Conservation (phyloP, 2,329 filamentous ascomycete species). For the Calonectria crousiana region DNA sequence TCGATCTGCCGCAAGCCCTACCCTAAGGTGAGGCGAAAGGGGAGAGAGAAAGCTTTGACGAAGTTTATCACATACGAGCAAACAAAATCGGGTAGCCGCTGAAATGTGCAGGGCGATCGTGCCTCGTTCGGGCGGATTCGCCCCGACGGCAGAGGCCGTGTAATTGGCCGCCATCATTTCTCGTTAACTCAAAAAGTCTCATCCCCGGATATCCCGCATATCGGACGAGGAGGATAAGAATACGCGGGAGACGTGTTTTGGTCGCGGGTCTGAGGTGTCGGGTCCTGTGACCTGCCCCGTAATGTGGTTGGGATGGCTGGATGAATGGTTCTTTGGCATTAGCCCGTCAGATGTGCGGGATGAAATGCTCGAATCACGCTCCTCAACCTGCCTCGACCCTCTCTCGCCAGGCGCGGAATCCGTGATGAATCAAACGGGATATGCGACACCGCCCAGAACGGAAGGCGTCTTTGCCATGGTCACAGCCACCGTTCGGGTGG, state of each 20-base stretch:
- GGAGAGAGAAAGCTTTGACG: not conserved
- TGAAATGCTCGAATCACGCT: not conserved
- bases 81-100: not conserved
- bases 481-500: constrained; percentile 7
- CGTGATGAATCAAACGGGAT: constrained; percentile 10
- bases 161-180: not conserved
- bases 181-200: not conserved
- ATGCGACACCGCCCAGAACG: constrained; percentile 13
- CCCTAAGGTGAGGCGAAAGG: not conserved
- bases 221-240: not conserved
- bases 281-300: not conserved
- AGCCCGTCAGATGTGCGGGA: not conserved
- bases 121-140: not conserved
- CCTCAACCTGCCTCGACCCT: not conserved
- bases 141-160: not conserved
- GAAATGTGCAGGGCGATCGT: constrained; percentile 4
- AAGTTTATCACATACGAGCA: not conserved
- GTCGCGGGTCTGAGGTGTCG: not conserved
- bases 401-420: not conserved
- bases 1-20: not conserved
- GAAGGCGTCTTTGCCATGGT: constrained; percentile 12
- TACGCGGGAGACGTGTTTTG: not conserved
- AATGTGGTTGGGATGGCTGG: not conserved
- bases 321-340: not conserved
- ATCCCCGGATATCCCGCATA: not conserved